Evolutionary conservation across 768 basidiomycete genomes (phyloP), one percentile per base, ranked within the genome.

Genomic region (Boletus pseudo-olivaceus): DNA sequence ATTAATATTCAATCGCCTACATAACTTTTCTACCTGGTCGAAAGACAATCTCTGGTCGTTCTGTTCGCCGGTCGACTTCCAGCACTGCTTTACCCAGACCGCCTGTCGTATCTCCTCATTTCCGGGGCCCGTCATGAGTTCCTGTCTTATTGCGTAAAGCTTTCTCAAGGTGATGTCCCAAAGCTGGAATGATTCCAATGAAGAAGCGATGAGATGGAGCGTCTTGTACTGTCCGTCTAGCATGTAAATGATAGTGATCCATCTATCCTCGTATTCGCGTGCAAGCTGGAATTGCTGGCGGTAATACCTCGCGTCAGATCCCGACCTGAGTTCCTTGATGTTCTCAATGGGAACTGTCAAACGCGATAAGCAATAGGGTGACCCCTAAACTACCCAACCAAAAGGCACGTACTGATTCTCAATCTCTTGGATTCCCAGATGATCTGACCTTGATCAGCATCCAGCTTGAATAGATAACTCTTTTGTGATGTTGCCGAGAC

Each of bases 201-300:
- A 83, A 3, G 84, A 78, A 3, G 93, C 87, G 50, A 95, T 79
- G 56, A 95, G 78, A 64, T 97, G 93, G 26, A 94, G 78, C 0
- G 88, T 88, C 74, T 95, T 95, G 77, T 90, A 92, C 23, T 75
- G 76, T 12, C 84, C 87, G 41, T 85, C 83, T 46, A 86, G 74
- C 55, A 88, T 82, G 62, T 95, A 93, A 57, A 93, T 83, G 67
- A 90, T 83, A 0, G 93, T 90, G 59, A 96, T 79, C 90, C 92
- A 96, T 19, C 85, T 78, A 37, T 80, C 74, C 60, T 89, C 85
- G 53, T 79, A 78, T 48, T 83, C 80, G 45, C 76, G 70, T 0
- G 87, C 74, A 38, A 84, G 76, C 63, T 82, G 81, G 72, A 87
- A 87, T 61, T 85, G 84, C 45, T 82, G 77, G 49, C 86, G 83